Evolutionary conservation across 441 rosid genomes (phyloP).

Genomic region (Corymbia citriodora): DNA sequence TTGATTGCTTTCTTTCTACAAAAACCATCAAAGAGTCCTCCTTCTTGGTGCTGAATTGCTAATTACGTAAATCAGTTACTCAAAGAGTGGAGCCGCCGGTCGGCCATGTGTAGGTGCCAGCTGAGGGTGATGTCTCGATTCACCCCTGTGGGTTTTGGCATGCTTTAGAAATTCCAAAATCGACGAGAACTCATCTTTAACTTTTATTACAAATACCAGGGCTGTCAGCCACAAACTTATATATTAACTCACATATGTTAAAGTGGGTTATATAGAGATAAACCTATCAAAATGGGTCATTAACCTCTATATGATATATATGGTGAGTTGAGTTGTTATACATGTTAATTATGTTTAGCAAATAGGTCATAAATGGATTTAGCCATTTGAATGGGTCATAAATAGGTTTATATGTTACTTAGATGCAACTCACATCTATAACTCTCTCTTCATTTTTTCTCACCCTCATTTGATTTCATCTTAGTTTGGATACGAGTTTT

Average conservation of each 20-base stretch:
- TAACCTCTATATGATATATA: too few species aligned
- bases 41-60: background rate
- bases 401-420: too few species aligned
- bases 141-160: slow-evolving; percentile 97
- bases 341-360: too few species aligned
- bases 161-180: slow-evolving; percentile 63
- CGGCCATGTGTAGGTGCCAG: slow-evolving; percentile 83
- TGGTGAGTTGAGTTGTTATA: too few species aligned
- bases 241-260: background rate
- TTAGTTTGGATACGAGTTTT: too few species aligned
- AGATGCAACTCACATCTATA: too few species aligned
- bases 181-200: slow-evolving; percentile 48
- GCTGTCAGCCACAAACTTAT: background rate
- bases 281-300: too few species aligned
- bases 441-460: too few species aligned
- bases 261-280: background rate
- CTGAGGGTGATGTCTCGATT: slow-evolving; percentile 89
- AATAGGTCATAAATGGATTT: too few species aligned
- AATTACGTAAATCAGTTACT: slow-evolving; percentile 29
- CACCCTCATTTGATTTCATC: too few species aligned
- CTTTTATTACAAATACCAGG: slow-evolving; percentile 42
- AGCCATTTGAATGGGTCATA: too few species aligned
- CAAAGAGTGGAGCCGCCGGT: slow-evolving; percentile 47
- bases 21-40: background rate
- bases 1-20: background rate